Evolutionary conservation across 768 basidiomycete genomes (phyloP).

Genomic region (Rhodotorula graminis): DNA sequence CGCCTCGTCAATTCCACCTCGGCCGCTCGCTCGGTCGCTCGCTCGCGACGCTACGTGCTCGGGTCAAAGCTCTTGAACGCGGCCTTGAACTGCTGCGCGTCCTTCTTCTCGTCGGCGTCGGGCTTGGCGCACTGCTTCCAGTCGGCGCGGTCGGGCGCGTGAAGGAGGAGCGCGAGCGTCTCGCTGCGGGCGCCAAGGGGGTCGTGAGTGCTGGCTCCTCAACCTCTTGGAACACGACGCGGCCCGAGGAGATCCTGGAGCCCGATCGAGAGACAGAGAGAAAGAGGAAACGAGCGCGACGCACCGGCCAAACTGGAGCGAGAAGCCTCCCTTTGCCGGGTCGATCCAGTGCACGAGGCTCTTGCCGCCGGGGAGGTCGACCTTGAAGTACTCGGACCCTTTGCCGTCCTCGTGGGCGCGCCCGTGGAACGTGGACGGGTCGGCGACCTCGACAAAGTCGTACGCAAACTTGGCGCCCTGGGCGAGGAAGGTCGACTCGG

Average conservation of each 20-base stretch:
- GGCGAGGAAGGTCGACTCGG: constrained; percentile 67
- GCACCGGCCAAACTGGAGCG: constrained; percentile 89
- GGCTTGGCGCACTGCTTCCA: constrained; percentile 83
- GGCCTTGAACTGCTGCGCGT: constrained; percentile 74
- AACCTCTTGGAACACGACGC: too few relatives aligned
- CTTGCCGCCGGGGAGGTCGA: constrained; percentile 79
- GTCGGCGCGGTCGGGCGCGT: constrained; percentile 71
- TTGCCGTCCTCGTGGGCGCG: constrained; percentile 47
- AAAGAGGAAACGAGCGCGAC: constrained; percentile 41
- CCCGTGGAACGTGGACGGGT: constrained; percentile 53
- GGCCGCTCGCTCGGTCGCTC: too few relatives aligned
- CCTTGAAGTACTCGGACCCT: constrained; percentile 68
- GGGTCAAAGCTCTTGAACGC: constrained; percentile 55
- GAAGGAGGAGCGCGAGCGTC: constrained; percentile 71
- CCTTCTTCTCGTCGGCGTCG: constrained; percentile 78
- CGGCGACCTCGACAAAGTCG: constrained; percentile 68
- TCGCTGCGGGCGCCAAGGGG: constrained; percentile 54
- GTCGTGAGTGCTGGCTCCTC: neutral
- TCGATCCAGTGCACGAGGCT: constrained; percentile 81
- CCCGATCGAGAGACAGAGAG: neutral
- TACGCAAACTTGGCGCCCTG: constrained; percentile 65
- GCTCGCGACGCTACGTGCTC: neutral
- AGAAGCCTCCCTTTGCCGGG: constrained; percentile 65
- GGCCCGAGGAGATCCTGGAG: constrained; percentile 2
- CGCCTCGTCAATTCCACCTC: too few relatives aligned